A percentile compares a stretch with the other conserved stretches of the same genome.
phyloP scores from a whole-genome alignment of 306 rosid species.

The Quercus aquifolioides region DNA sequence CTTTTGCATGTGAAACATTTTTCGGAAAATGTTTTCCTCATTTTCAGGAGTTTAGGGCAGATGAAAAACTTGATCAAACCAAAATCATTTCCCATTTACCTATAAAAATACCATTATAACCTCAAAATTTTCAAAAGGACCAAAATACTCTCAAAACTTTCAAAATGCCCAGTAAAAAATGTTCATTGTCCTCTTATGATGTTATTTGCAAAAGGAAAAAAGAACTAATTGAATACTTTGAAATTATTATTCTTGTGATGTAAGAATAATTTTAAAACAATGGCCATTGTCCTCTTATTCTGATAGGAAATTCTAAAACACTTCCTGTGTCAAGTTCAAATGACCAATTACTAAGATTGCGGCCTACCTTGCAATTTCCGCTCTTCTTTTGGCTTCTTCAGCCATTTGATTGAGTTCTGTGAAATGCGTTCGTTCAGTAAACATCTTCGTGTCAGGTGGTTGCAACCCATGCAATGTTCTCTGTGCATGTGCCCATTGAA shows the following conservation, averaged over 20 bases:
- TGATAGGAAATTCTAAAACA: background rate
- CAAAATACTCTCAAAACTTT: no score
- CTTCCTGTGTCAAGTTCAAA: background rate
- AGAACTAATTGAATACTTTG: background rate
- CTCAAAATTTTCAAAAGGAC: no score
- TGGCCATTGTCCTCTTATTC: background rate
- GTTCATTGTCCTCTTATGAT: no score
- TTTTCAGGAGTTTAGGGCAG: no score
- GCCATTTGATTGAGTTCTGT: slow-evolving; percentile 93
- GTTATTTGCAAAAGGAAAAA: background rate
- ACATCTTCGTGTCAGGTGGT: slow-evolving; percentile 79
- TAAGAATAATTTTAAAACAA: background rate
- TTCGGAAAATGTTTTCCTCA: no score
- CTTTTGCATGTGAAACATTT: no score
- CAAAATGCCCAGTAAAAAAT: no score
- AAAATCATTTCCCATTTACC: no score
- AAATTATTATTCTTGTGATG: background rate
- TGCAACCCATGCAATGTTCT: slow-evolving; percentile 92
- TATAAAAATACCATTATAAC: no score
- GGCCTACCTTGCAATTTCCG: slow-evolving; percentile 86
- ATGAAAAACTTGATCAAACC: no score
- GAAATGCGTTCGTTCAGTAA: slow-evolving; percentile 76
- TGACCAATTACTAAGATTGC: background rate
- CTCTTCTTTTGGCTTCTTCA: slow-evolving; percentile 98
- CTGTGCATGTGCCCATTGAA: slow-evolving; percentile 99